Base-by-base conservation (phyloP, 2,329 filamentous ascomycete genomes). In the Fusarium sp. region DNA sequence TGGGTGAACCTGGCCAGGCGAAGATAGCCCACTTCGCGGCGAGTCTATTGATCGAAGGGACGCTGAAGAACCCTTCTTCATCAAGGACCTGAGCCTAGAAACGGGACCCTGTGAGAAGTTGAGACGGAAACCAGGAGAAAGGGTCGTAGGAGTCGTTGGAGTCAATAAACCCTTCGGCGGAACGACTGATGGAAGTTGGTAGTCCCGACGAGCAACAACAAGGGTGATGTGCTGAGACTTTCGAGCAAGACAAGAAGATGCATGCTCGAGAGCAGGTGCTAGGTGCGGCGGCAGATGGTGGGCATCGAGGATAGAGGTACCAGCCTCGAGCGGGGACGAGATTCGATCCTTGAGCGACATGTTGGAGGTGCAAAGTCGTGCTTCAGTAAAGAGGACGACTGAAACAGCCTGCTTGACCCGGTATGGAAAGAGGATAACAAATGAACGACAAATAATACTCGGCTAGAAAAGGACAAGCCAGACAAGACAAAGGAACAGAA, bases 241-340 rank as follows among this genome's bases (percentile, higher is more conserved):
- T 54, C 83, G 82, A 15, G 87, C 84, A 24, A 91, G 82, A 22
- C 85, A 83, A 67, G 81, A 82, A 1, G 89, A 89, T 16, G 84
- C 82, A 72, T 89, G 88, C 62, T 90, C 88, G 30, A 91, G 83
- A 27, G 88, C 88, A 7, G 83, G 82, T 14, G 79, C 83, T 58
- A 90, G 77, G 45, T 83, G 81, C n/a, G 83, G 78, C 3, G 89
- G 88, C n/a, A 91, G 82, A 63, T 86, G 84, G 69, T 88, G 84
- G 34, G 82, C 81, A 72, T 90, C 86, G 63, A 89, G 84, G 58
- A 90, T 81, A 22, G 88, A 90, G 44, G 82, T 81, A 20, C 88
- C 88, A 29, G 89, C 88, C 81, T 90, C 89, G 60, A 91, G 83
- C 16, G 89, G 89, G 52, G 87, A 85, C 3, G 89, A 90, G 73